Evolutionary conservation across 2,329 filamentous ascomycete species (phyloP), one percentile per base, ranked within the genome.

Genomic region (Colletotrichum brevisporum): DNA sequence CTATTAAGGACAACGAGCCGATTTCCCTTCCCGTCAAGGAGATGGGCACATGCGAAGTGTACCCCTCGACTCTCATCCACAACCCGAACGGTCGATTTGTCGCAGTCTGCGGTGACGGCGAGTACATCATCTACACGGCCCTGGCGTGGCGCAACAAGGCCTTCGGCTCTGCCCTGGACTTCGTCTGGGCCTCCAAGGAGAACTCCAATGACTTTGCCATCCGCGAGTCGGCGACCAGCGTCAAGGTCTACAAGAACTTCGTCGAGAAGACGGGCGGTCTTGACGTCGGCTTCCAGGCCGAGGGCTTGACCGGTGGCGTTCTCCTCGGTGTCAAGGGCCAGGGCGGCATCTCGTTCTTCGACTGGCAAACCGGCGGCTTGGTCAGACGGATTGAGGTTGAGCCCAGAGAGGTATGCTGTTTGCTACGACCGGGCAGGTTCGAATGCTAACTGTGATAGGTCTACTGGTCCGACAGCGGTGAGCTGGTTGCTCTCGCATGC

Each of bases 161-260:
- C 4, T 99, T 99, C 76, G 96, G 96, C 24, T 95, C 94, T 48
- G 96, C 95, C 6, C 84, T 98, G 60, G 96, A 99, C 82, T 99
- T 99, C 79, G 95, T 93, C 12, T 99, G 96, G 96, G 95, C 92
- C 0, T 94, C 93, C 52, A 98, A 97, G 82, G 95, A 98, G 67
- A 97, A 98, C 82, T 97, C 94, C 83, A 98, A 98, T 80, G 96
- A 99, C 80, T 98, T 97, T 78, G 96, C 96, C 47, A 98, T 99
- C 75, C 92, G 96, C 43, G 96, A 99, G 82, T 98, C 95, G 5
- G 84, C 92, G 31, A 97, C 95, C 56, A 97, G 93, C 76, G 94
- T 99, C 76, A 98, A 98, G 86, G 90, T 98, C 43, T 98, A 96
- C 87, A 95, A 96, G 82, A 98, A 98, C 82, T 98, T 99, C 84